Conservation (phyloP, 1,139 yeast genomes). For the Scheffersomyces cryptocercus region DNA sequence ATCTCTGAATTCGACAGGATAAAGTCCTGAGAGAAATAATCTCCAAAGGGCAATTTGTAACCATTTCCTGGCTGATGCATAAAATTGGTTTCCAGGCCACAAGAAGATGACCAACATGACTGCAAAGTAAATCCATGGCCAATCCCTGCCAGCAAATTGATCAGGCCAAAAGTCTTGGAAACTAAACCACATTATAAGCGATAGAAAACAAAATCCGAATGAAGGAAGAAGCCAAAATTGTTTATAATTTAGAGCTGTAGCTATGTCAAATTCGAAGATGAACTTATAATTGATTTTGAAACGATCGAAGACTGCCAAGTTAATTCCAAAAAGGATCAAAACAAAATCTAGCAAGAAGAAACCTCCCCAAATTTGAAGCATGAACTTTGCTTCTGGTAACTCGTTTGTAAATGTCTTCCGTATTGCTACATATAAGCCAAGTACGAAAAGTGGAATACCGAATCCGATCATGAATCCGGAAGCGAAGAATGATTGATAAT, state of each 20-base stretch:
- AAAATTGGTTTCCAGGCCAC: constrained; percentile 62
- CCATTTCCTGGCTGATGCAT: constrained; percentile 69
- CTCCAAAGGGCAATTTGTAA: constrained; percentile 71
- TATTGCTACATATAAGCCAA: constrained; percentile 54
- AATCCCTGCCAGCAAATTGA: constrained; percentile 62
- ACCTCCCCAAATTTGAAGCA: constrained; percentile 92
- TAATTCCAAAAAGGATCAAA: constrained; percentile 62
- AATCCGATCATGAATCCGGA: constrained; percentile 73
- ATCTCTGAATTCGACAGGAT: constrained; percentile 93
- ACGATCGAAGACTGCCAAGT: constrained; percentile 70
- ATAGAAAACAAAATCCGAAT: constrained; percentile 53
- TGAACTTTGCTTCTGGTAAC: constrained; percentile 53
- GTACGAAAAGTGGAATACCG: constrained; percentile 61
- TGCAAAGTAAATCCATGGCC: constrained; percentile 81
- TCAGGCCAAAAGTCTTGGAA: constrained; percentile 69
- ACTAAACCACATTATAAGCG: constrained; percentile 73
- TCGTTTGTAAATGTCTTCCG: constrained; percentile 35
- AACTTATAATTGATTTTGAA: constrained; percentile 86
- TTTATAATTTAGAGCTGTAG: constrained; percentile 64
- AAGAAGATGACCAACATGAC: constrained; percentile 49
- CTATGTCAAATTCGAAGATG: constrained; percentile 83
- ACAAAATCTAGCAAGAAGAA: constrained; percentile 66
- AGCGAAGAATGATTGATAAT: constrained; percentile 48
- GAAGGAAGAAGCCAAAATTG: constrained; percentile 69
- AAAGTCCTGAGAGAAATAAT: constrained; percentile 75